A percentile compares a stretch with the other conserved stretches of the same genome.
phyloP scores from a whole-genome alignment of 345 rosid genomes.

The Populus alba region DNA sequence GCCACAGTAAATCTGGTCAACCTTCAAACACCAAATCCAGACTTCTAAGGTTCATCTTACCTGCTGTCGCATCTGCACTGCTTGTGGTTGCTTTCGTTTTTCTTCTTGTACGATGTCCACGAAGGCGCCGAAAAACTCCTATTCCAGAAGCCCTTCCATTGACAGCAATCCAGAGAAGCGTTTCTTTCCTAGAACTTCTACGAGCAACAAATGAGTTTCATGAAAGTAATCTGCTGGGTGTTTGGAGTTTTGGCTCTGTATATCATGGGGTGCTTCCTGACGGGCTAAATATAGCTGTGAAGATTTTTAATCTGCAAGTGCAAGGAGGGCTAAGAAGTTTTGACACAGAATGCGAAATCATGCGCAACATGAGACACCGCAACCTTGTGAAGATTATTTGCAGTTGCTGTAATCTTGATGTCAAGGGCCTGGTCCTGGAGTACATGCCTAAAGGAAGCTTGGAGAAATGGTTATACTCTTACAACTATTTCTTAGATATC shows the following conservation, averaged over 20 bases:
- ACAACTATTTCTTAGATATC: neutral
- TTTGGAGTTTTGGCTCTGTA: neutral
- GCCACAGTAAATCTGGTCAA: neutral
- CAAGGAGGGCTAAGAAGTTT: neutral
- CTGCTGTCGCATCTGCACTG: neutral
- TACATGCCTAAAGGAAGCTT: conserved; percentile 5
- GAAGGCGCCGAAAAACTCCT: neutral
- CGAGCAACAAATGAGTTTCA: conserved; percentile 16
- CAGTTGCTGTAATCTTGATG: neutral
- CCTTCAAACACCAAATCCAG: neutral
- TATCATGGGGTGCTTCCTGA: neutral
- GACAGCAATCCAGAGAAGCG: neutral
- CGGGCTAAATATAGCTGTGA: neutral
- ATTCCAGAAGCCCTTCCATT: neutral
- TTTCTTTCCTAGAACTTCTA: neutral
- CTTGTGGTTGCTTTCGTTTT: neutral
- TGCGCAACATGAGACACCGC: conserved; percentile 1
- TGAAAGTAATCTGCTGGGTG: conserved; percentile 2
- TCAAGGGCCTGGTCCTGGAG: conserved; percentile 5
- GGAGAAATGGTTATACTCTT: neutral
- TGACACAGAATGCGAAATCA: neutral
- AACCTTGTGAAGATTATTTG: conserved; percentile 8
- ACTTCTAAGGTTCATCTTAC: neutral
- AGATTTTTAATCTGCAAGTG: neutral
- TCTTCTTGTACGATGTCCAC: neutral